Evolutionary conservation across 2,329 filamentous ascomycete species (phyloP).

Genomic region (Exophiala sp.): DNA sequence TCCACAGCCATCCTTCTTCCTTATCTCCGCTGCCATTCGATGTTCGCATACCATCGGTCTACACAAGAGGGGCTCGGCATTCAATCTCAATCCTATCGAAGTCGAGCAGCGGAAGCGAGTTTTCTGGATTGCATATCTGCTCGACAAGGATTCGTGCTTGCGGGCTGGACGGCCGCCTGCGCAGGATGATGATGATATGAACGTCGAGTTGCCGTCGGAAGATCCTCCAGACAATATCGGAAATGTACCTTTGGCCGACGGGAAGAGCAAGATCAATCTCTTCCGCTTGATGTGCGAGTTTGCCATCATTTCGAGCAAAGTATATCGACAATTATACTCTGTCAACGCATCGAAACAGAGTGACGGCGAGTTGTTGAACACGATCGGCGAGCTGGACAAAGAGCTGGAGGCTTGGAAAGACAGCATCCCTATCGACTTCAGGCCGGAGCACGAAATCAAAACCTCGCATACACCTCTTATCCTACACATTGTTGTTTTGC

Average conservation of each 20-base stretch:
- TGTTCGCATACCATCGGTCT: slow-evolving; percentile 91
- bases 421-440: slow-evolving; percentile 87
- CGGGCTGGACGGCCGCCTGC: slow-evolving; percentile 68
- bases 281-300: slow-evolving; percentile 93
- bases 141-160: slow-evolving; percentile 71
- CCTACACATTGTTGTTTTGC: slow-evolving; percentile 86
- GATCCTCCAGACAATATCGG: slow-evolving; percentile 90
- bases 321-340: slow-evolving; percentile 90
- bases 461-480: slow-evolving; percentile 90
- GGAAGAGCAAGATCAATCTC: slow-evolving; percentile 88
- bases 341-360: slow-evolving; percentile 88
- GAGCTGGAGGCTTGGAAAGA: slow-evolving; percentile 96
- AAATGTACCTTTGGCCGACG: slow-evolving; percentile 84
- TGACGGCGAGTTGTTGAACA: slow-evolving; percentile 88
- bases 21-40: slow-evolving; percentile 85
- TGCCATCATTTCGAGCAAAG: slow-evolving; percentile 83
- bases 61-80: slow-evolving; percentile 87
- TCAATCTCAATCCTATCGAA: slow-evolving; percentile 89
- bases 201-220: slow-evolving; percentile 88
- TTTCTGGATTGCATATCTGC: slow-evolving; percentile 72
- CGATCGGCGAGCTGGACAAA: slow-evolving; percentile 89
- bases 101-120: slow-evolving; percentile 83
- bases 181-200: slow-evolving; percentile 82
- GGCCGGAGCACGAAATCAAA: slow-evolving; percentile 96
- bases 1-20: slow-evolving; percentile 86